Evolutionary conservation across 2,329 filamentous ascomycete species (phyloP), one percentile per base, ranked within the genome.

Genomic region (Xylaria digitata): DNA sequence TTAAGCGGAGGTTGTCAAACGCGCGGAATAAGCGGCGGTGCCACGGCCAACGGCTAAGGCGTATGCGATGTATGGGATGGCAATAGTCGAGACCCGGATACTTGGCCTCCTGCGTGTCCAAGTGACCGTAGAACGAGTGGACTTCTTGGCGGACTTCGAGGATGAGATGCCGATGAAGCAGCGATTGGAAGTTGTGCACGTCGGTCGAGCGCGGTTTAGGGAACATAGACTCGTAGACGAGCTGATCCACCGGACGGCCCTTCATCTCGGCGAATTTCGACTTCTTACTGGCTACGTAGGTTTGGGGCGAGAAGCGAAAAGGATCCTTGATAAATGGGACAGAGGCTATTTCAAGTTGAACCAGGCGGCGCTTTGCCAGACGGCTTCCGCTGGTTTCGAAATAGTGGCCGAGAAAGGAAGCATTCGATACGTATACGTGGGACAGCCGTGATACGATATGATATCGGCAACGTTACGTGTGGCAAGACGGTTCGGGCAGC

Each of bases 41-140:
- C 87, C 92, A 93, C 17, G 86, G 87, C 83, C 91, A 94, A 66
- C 91, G 89, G 73, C 89, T 87, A 8, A 95, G 87, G n/a, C 92
- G 90, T 77, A 91, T 89, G 70, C 91, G 90, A 79, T 95, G 92
- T 7, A 90, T 90, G 26, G 80, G 82, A 75, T 92, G 84, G 66
- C 86, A 89, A 82, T 95, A 95, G 82, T 95, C 92, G 63, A 95
- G 86, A 34, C 92, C 92, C 0, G 92, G 92, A 72, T 94, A 94
- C 73, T 92, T 92, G 71, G 92, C 91, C 82, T 95, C 92, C 72
- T 90, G 87, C 30, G 90, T 93, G 75, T 92, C 89, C 71, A 94
- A 86, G 75, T 92, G 90, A 72, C 92, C 92, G 79, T 93, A 94
- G 81, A 92, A 94, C 58, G 89, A 87, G 71, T 90, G 87, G 1